Percentiles rank a stretch among this genome's conserved stretches.
These are phyloP conservation scores for Rusavskia elegans DNA, from an alignment of 495 filamentous ascomycete species.

Conservation along the genomic window DNA sequence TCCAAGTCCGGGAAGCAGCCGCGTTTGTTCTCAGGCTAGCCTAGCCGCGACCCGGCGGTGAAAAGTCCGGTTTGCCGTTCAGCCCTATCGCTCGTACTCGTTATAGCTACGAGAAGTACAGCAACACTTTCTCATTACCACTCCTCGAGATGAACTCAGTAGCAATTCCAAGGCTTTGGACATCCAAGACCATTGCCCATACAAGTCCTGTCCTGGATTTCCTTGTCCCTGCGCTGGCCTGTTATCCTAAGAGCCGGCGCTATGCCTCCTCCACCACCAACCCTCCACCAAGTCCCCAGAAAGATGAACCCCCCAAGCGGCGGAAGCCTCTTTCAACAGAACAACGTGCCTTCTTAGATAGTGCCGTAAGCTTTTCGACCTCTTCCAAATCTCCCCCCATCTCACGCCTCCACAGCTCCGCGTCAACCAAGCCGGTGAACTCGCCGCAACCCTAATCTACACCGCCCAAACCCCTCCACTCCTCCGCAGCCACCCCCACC, in stretches of 20 bases:
- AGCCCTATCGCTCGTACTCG: no score
- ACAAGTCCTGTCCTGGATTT: constrained; percentile 14
- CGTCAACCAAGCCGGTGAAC: constrained; percentile 82
- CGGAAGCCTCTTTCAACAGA: constrained; percentile 48
- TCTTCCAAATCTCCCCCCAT: background rate
- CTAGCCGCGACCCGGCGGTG: no score
- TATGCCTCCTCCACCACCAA: constrained; percentile 5
- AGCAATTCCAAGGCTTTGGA: background rate
- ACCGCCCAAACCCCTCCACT: constrained; percentile 64
- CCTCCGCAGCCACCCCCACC: constrained; percentile 61
- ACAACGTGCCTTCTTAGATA: constrained; percentile 63
- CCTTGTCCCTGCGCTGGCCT: constrained; percentile 13
- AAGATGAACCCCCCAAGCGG: constrained; percentile 18
- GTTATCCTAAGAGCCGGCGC: background rate
- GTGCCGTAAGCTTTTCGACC: constrained; percentile 35
- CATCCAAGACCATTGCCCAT: background rate
- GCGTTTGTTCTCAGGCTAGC: no score
- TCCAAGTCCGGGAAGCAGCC: no score
- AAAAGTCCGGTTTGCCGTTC: no score
- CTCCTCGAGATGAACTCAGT: background rate
- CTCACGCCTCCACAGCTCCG: constrained; percentile 31
- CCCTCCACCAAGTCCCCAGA: background rate
- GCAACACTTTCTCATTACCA: no score
- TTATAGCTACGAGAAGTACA: no score
- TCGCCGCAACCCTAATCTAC: constrained; percentile 79